phyloP scores from a whole-genome alignment of 306 rosid species.

The Dryas octopetala region DNA sequence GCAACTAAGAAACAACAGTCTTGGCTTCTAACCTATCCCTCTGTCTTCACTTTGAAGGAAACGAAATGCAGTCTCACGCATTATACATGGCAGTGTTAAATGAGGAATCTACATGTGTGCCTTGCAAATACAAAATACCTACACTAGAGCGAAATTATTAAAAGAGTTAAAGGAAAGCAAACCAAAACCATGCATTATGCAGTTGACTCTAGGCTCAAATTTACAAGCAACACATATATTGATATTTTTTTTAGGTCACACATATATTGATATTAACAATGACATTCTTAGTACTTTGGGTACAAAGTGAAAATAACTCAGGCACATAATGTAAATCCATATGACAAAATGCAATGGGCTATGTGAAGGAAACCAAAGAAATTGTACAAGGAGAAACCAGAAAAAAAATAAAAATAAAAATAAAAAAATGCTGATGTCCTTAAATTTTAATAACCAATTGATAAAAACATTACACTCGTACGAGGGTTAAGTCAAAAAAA shows the following conservation, averaged over 20 bases:
- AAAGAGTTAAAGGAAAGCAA: too few relatives aligned
- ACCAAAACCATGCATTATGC: too few relatives aligned
- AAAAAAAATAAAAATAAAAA: too few relatives aligned
- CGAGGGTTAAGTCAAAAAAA: constrained; percentile 30
- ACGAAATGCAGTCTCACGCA: too few relatives aligned
- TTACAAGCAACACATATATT: background rate
- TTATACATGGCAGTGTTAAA: too few relatives aligned
- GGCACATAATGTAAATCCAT: too few relatives aligned
- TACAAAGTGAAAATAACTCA: background rate
- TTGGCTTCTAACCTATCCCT: too few relatives aligned
- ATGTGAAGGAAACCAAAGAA: background rate
- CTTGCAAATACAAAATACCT: too few relatives aligned
- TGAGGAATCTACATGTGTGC: too few relatives aligned
- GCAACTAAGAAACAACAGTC: too few relatives aligned
- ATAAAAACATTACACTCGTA: background rate
- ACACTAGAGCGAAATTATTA: too few relatives aligned
- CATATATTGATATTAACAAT: background rate
- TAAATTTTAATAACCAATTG: background rate
- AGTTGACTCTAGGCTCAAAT: background rate
- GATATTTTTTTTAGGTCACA: background rate
- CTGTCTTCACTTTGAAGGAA: too few relatives aligned
- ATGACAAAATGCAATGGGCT: background rate
- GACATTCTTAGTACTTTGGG: background rate
- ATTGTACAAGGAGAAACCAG: background rate
- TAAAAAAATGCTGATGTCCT: background rate